Percentiles rank a stretch among this genome's conserved stretches.
phyloP scores from a whole-genome alignment of 2,329 filamentous ascomycete genomes.

The Huntiella savannae region DNA sequence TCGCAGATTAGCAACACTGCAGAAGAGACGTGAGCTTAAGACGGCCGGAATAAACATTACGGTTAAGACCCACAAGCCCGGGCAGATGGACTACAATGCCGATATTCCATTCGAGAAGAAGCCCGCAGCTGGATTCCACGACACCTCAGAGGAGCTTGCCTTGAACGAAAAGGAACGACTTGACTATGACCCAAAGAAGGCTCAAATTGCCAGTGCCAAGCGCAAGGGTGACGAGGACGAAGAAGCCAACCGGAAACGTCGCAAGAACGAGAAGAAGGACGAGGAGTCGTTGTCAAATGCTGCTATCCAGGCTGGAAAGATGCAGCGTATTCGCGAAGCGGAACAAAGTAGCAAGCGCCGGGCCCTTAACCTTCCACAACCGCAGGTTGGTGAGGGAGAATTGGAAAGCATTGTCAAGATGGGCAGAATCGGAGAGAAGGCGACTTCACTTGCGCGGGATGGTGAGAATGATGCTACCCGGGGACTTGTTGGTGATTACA shows the following conservation, averaged over 20 bases:
- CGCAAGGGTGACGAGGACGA: slow-evolving; percentile 84
- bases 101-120: slow-evolving; percentile 96
- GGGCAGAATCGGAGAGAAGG: slow-evolving; percentile 82
- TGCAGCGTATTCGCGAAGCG: slow-evolving; percentile 86
- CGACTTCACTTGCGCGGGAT: slow-evolving; percentile 52
- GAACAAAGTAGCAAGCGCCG: slow-evolving; percentile 91
- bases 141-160: slow-evolving; percentile 65
- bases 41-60: slow-evolving; percentile 98
- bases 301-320: slow-evolving; percentile 78
- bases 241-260: slow-evolving; percentile 60
- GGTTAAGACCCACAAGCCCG: slow-evolving; percentile 73
- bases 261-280: slow-evolving; percentile 67
- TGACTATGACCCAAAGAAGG: slow-evolving; percentile 80
- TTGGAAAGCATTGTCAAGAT: slow-evolving; percentile 97
- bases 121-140: slow-evolving; percentile 75
- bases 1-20: slow-evolving; percentile 67
- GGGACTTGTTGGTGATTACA: slow-evolving; percentile 74
- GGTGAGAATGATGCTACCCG: slow-evolving; percentile 73
- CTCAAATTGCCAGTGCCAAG: slow-evolving; percentile 66
- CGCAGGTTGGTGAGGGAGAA: slow-evolving; percentile 83
- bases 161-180: slow-evolving; percentile 70
- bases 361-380: slow-evolving; percentile 62
- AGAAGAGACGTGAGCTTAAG: slow-evolving; percentile 92
- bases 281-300: slow-evolving; percentile 58
- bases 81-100: slow-evolving; percentile 98